These are phyloP conservation scores for Sporothrix mexicana DNA, from an alignment of 2,329 filamentous ascomycete species.

Conservation along the genomic window DNA sequence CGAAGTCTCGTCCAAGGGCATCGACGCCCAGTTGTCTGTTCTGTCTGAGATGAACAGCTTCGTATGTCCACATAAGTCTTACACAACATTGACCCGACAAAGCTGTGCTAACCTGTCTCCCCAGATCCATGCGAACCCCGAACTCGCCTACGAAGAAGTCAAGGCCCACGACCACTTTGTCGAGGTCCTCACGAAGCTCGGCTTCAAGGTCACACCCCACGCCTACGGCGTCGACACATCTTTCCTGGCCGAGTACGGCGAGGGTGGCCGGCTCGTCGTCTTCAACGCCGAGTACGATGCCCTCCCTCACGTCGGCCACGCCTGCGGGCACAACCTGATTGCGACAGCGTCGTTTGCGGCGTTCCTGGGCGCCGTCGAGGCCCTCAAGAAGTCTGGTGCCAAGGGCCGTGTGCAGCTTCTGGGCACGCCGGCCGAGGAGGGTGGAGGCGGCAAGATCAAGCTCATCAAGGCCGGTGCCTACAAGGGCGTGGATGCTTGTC, in stretches of 20 bases:
- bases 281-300: slow-evolving; percentile 42
- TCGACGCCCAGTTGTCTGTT: slow-evolving; percentile 28
- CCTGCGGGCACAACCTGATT: slow-evolving; percentile 53
- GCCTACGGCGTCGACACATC: slow-evolving; percentile 59
- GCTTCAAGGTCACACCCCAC: slow-evolving; percentile 53
- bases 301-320: slow-evolving; percentile 49
- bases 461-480: slow-evolving; percentile 53
- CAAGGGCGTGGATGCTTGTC: slow-evolving; percentile 44
- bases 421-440: slow-evolving; percentile 54
- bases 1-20: slow-evolving; percentile 10
- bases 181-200: slow-evolving; percentile 50
- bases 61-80: neutral
- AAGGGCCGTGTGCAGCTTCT: slow-evolving; percentile 44
- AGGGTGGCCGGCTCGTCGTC: slow-evolving; percentile 36
- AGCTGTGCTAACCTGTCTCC: neutral
- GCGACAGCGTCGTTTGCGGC: slow-evolving; percentile 47
- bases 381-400: slow-evolving; percentile 36
- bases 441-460: slow-evolving; percentile 52
- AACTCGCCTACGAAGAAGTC: slow-evolving; percentile 57
- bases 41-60: slow-evolving; percentile 28
- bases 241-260: slow-evolving; percentile 49
- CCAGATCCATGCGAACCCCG: slow-evolving; percentile 51
- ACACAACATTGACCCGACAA: neutral
- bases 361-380: slow-evolving; percentile 44
- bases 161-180: slow-evolving; percentile 57